Evolutionary conservation across 805 yeast genomes (phyloP).

Genomic region (Pichia nanzhaoensis): DNA sequence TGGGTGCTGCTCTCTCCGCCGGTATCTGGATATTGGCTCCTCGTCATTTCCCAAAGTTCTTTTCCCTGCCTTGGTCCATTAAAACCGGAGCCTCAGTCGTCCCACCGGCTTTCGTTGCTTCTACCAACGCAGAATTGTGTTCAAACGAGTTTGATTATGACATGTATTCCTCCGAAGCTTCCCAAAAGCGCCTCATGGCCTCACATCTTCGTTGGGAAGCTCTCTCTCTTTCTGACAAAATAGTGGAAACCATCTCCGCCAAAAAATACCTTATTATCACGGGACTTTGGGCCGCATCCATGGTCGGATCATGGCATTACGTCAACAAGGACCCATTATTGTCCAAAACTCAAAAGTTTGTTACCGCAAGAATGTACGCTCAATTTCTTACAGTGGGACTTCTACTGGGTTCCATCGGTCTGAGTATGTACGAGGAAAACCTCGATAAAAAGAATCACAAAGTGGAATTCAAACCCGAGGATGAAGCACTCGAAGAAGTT

Average conservation of each 20-base stretch:
- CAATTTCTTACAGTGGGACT: constrained; percentile 73
- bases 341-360: constrained; percentile 73
- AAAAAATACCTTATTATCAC: constrained; percentile 64
- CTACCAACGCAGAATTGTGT: constrained; percentile 65
- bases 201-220: constrained; percentile 47
- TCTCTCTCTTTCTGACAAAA: constrained; percentile 43
- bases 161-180: constrained; percentile 46
- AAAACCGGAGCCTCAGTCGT: constrained; percentile 60
- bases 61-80: constrained; percentile 47
- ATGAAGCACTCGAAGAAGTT: constrained; percentile 14
- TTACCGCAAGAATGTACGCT: constrained; percentile 87
- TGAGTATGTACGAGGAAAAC: constrained; percentile 59
- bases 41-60: constrained; percentile 36
- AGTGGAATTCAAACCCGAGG: constrained; percentile 7
- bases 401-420: constrained; percentile 60
- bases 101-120: constrained; percentile 58
- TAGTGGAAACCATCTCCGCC: constrained; percentile 40
- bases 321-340: constrained; percentile 70
- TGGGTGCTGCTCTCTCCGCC: constrained; percentile 51
- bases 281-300: constrained; percentile 72
- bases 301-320: constrained; percentile 70
- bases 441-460: constrained; percentile 11
- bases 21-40: constrained; percentile 49
- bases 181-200: constrained; percentile 35
- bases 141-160: constrained; percentile 60